Base-by-base conservation (phyloP, 225 moss, liverwort and hornwort species). In the Antitrichia curtipendula region DNA sequence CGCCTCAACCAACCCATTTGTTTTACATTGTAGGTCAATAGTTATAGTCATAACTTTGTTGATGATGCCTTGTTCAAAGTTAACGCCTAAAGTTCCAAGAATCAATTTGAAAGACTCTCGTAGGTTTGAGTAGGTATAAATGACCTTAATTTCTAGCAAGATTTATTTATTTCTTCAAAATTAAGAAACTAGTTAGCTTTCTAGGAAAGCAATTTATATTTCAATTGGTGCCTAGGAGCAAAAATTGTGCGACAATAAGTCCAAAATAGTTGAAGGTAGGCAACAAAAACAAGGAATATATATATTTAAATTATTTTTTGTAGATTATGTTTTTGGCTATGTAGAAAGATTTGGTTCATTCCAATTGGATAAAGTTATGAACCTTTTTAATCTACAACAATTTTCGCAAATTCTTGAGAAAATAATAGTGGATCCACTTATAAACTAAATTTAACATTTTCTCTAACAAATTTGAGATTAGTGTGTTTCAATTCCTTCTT, bases 161-260 rank as follows among this genome's bases (percentile, higher is more conserved):
- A 64, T 40, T 1, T 68, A 45, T 23, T 68, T 7, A 4, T 12
- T 13, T 38, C 12, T 20, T 5, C 0, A 38, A 7, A 12, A 12
- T 4, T 22, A 0, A 1, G 4, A 36, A 65, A 4, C 1, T 18
- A 2, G 40, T 40, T 24, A 23, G 4, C 13, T 38, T 40, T 14
- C 2, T 0, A 1, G 0, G 2, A 69, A 69, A 24, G 24, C 40
- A 69, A 69, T 14, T 40, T 69, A 12, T 13, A 40, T 40, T 69
- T 40, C 24, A 70, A 41, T 41, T 25, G 40, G 41, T 70, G 8
- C 1, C 3, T 0, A 0, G 1, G 16, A 43, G 2, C 3, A 71
- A 43, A 41, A 27, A 1, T 5, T 43, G 43, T 71, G 8, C 27
- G 3, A 43, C 5, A 16, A 43, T 43, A 9, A 71, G 16, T 5